These are phyloP conservation scores for Babesia ovis DNA, from an alignment of 169 alveolate genomes.

Conservation along the genomic window DNA sequence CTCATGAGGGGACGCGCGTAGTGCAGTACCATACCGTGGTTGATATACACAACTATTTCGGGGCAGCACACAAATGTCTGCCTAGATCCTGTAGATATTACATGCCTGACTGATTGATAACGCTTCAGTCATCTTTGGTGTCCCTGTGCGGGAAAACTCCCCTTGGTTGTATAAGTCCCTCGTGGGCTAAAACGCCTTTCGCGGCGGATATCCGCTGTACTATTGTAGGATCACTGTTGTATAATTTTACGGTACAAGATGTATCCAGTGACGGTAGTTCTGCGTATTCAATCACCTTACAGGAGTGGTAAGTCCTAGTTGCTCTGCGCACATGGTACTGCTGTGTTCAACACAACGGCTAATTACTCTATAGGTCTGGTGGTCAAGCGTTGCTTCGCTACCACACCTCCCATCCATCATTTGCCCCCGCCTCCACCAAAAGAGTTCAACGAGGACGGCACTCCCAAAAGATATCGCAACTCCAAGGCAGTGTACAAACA, in stretches of 20 bases:
- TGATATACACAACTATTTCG: background rate
- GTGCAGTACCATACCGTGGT: background rate
- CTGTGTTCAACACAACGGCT: too few species aligned
- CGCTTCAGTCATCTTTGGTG: background rate
- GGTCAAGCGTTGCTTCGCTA: slow-evolving; percentile 40
- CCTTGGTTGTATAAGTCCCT: background rate
- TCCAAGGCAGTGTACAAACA: slow-evolving; percentile 80
- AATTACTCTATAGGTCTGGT: slow-evolving; percentile 1
- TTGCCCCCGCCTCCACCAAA: slow-evolving; percentile 88
- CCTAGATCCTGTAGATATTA: too few species aligned
- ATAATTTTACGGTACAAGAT: too few species aligned
- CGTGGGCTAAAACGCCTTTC: too few species aligned
- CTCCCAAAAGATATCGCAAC: slow-evolving; percentile 80
- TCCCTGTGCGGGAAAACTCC: background rate
- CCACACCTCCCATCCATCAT: slow-evolving; percentile 69
- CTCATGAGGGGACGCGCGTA: slow-evolving; percentile 10
- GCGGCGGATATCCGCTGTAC: too few species aligned
- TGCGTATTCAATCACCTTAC: slow-evolving; percentile 7
- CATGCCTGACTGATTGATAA: background rate
- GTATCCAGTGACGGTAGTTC: background rate
- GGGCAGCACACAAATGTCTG: background rate
- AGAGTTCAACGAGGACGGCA: slow-evolving; percentile 84
- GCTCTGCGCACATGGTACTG: too few species aligned
- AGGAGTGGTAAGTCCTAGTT: background rate
- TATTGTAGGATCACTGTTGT: too few species aligned